Evolutionary conservation across 2,329 filamentous ascomycete genomes (phyloP).

Genomic region (Talaromyces sp.): DNA sequence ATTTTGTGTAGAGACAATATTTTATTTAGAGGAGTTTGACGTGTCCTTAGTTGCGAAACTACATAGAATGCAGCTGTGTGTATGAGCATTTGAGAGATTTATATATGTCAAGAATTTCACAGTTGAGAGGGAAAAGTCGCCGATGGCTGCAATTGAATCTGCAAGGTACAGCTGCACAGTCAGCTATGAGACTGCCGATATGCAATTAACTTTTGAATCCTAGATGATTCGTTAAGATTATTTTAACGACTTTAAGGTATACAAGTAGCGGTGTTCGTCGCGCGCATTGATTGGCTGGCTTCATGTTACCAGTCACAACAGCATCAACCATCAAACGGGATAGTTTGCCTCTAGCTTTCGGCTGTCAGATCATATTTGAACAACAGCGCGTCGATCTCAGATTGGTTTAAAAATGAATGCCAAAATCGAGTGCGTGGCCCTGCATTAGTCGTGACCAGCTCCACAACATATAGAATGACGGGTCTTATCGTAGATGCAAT

Average conservation of each 20-base stretch:
- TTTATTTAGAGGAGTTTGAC: not conserved
- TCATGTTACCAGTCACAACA: slow-evolving; percentile 1
- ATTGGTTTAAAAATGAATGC: not conserved
- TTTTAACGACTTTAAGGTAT: not conserved
- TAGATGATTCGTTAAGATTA: not conserved
- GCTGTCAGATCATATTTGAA: not conserved
- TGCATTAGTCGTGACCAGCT: not conserved
- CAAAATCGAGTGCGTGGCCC: not conserved
- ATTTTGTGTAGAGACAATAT: not conserved
- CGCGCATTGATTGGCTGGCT: not conserved
- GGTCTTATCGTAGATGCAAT: not conserved
- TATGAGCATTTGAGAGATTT: too few relatives aligned
- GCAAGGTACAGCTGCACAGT: not conserved
- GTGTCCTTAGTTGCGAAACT: too few relatives aligned
- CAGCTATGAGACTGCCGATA: not conserved
- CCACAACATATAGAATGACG: not conserved
- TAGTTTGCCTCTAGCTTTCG: not conserved
- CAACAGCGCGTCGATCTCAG: not conserved
- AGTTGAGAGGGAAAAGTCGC: not conserved
- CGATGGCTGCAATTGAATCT: not conserved
- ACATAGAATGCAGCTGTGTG: too few relatives aligned
- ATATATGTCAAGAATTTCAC: too few relatives aligned
- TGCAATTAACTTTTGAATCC: not conserved
- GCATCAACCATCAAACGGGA: not conserved
- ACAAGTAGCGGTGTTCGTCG: not conserved